Base-by-base conservation (phyloP, 2,329 filamentous ascomycete species). In the Canariomyces notabilis region DNA sequence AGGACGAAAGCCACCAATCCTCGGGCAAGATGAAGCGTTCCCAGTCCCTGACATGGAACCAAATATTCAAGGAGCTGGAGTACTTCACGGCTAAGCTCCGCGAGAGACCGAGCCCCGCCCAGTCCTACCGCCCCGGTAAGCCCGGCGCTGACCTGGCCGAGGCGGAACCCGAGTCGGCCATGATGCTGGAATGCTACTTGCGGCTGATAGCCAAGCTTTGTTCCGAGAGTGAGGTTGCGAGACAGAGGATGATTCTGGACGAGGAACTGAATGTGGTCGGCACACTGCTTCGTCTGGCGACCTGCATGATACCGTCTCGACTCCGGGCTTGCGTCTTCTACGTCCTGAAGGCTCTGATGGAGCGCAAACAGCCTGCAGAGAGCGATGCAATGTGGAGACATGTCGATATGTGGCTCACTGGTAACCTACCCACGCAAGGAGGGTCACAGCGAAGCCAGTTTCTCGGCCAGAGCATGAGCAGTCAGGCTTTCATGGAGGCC, bases 151-250 rank as follows among this genome's bases (percentile, higher is more conserved):
- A 85, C 36, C 77, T 85, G 50, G 82, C 88, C 50, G 89, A 95
- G 62, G 75, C 77, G 21, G 91, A 96, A 61, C 87, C 89, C 4
- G 94, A 98, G 64, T 94, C 88, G 33, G 83, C 85, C n/a, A 87
- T 95, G 67, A 96, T 98, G 88, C 75, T 98, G 21, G 89, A 96
- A 61, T 91, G 89, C 57, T 97, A 97, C 63, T 74, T 98, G 42
- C 82, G 91, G 22, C 76, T 98, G 5, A 86, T 95, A 57, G 81
- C 88, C 3, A 89, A 94, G 64, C 72, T 98, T 8, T 83, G 85
- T 51, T 75, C 77, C 18, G 82, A 91, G 61, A 95, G 88, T 59
- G 73, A 77, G 48, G 71, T 74, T 16, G 85, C 89, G 1, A 79
- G 91, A 40, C 69, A 77, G 26, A 95, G 85, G 72, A 74, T 97